Percentiles rank a stretch among this genome's conserved stretches.
Conservation (phyloP, 2,329 filamentous ascomycete genomes). For the Nothophaeocryptopus gaeumannii region DNA sequence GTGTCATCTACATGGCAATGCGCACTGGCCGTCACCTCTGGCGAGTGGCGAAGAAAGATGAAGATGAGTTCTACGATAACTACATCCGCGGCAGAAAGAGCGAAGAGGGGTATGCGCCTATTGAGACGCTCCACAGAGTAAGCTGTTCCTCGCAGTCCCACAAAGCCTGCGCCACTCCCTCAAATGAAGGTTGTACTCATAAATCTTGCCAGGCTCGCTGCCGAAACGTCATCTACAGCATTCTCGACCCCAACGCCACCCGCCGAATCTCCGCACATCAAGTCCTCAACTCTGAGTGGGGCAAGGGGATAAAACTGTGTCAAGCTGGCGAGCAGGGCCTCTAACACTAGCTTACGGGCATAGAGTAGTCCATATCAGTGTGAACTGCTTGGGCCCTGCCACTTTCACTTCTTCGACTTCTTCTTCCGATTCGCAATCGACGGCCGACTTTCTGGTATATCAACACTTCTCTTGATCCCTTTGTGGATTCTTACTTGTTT, state of each 20-base stretch:
- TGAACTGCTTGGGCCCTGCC: constrained; percentile 15
- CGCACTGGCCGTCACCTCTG: constrained; percentile 91
- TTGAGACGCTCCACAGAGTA: constrained; percentile 92
- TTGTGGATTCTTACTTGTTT: not conserved
- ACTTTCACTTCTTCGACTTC: constrained; percentile 6
- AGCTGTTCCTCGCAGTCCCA: constrained; percentile 41
- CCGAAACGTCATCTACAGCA: constrained; percentile 98
- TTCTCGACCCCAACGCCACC: constrained; percentile 88
- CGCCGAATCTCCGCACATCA: constrained; percentile 94
- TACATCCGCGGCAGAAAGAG: constrained; percentile 91
- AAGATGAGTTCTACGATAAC: constrained; percentile 94
- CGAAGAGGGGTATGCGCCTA: constrained; percentile 92
- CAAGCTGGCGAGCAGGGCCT: constrained; percentile 95
- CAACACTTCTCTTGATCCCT: not conserved
- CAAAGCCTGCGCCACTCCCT: not conserved
- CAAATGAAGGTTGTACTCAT: constrained; percentile 11
- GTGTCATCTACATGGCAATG: constrained; percentile 99
- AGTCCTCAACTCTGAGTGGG: constrained; percentile 97
- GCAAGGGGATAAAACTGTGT: constrained; percentile 94
- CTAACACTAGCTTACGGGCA: constrained; percentile 46
- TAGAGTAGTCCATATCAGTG: constrained; percentile 14
- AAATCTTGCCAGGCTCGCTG: constrained; percentile 70
- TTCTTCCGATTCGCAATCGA: constrained; percentile 1
- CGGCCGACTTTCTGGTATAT: not conserved
- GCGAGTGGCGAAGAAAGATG: constrained; percentile 94